Evolutionary conservation across 257 asterid species (phyloP).

Genomic region (Jaltomata sinuosa): DNA sequence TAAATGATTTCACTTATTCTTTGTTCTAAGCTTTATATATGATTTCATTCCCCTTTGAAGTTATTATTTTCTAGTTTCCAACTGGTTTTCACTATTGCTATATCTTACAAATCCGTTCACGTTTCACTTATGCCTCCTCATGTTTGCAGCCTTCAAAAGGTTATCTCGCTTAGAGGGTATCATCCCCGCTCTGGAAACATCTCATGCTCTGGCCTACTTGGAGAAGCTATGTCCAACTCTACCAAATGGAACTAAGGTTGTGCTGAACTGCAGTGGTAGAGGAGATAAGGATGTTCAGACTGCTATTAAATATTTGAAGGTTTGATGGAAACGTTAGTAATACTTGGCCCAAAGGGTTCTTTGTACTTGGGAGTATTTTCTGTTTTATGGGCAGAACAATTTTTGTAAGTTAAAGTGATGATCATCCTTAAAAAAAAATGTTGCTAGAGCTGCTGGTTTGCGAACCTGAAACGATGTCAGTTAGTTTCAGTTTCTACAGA

Average conservation of each 20-base stretch:
- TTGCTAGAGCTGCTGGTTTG: background rate
- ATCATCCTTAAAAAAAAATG: background rate
- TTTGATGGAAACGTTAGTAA: slow-evolving; percentile 13
- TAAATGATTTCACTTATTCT: background rate
- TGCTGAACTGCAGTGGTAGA: slow-evolving; percentile 89
- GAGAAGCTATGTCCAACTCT: slow-evolving; percentile 84
- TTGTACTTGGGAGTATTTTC: background rate
- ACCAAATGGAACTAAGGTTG: slow-evolving; percentile 67
- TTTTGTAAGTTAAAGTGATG: background rate
- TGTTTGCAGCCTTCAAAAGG: slow-evolving; percentile 76
- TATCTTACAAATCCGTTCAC: background rate
- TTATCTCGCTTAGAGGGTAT: slow-evolving; percentile 78
- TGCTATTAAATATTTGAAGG: slow-evolving; percentile 48
- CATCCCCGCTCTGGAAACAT: slow-evolving; percentile 91
- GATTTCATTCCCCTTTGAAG: background rate
- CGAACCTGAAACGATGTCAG: too few species aligned
- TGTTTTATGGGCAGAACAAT: background rate
- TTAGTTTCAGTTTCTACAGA: too few species aligned
- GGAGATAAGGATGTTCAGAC: slow-evolving; percentile 95
- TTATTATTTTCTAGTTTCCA: background rate
- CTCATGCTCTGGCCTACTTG: slow-evolving; percentile 81
- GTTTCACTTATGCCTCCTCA: background rate
- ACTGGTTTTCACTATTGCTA: background rate
- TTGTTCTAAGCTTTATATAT: background rate
- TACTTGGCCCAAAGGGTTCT: background rate